Percentiles rank a stretch among this genome's conserved stretches.
These are phyloP conservation scores for Psilocybe mexicana DNA, from an alignment of 1,284 basidiomycete genomes.

Conservation along the genomic window DNA sequence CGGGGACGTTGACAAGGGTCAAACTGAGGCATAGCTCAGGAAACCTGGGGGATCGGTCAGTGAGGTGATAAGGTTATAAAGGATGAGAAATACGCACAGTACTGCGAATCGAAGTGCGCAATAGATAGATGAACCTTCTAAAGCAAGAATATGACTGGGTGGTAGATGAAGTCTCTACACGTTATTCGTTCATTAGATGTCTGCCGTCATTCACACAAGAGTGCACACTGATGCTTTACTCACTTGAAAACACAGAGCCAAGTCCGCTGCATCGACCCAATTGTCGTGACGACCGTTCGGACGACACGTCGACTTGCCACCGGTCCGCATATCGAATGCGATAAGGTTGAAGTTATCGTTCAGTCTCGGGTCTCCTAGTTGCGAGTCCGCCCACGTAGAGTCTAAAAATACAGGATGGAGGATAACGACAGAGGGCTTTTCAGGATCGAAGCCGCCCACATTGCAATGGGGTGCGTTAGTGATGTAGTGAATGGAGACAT, in stretches of 20 bases:
- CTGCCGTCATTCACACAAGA: not conserved
- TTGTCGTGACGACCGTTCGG: constrained; percentile 61
- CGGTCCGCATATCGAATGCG: constrained; percentile 69
- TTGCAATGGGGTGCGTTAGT: constrained; percentile 58
- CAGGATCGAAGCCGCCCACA: constrained; percentile 64
- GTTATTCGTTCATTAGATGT: constrained; percentile 1
- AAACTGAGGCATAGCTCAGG: constrained; percentile 71
- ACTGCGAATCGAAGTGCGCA: constrained; percentile 61
- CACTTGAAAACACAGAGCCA: constrained; percentile 66
- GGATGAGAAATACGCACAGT: constrained; percentile 42
- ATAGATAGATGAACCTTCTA: constrained; percentile 55
- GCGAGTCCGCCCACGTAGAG: constrained; percentile 64
- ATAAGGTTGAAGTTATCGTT: constrained; percentile 62
- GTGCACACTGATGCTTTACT: constrained; percentile 20
- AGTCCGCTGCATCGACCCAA: constrained; percentile 75
- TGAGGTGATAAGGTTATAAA: not conserved
- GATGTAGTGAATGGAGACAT: constrained; percentile 68
- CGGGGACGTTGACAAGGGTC: constrained; percentile 66
- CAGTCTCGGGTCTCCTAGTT: constrained; percentile 68
- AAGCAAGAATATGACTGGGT: constrained; percentile 65
- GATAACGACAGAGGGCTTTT: constrained; percentile 64
- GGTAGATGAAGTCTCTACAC: constrained; percentile 61
- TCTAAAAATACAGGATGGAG: constrained; percentile 70
- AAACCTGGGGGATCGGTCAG: constrained; percentile 44
- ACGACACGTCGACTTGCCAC: constrained; percentile 59